Base-by-base conservation (phyloP, 78 protist genomes). In the Goniomonas avonlea region DNA sequence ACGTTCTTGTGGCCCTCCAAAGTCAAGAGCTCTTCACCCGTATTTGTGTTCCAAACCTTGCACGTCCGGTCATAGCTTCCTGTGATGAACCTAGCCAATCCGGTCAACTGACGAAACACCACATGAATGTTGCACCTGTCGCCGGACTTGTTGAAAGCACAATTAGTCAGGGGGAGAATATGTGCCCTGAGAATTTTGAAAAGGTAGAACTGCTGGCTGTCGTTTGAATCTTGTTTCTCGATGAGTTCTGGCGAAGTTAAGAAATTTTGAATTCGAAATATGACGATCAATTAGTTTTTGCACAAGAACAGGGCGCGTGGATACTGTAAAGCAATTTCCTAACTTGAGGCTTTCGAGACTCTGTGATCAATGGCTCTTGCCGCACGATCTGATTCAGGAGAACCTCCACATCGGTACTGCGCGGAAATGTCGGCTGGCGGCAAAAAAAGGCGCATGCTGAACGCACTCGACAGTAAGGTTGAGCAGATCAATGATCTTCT, bases 1-100 rank as follows among this genome's bases (percentile, higher is more conserved):
- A 88, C 91, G 69, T 85, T 87, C 59, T 81, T 69, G 82, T 91
- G 94, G 11, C 91, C 91, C 7, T 82, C 89, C 37, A 91, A 77
- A 0, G 88, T 63, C 29, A 74, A 43, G 18, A 85, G 53, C 70
- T 87, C 88, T 29, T 81, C 82, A 5, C 91, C 91, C 0, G 90
- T 79, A n/a, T 27, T 0, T 1, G 90, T 88, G 66, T 88, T 85
- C 88, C 86, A 88, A 48, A 87, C 89, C 73, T 77, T 75, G 83
- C 87, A 82, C 11, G 91, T 91, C 23, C 91, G 83, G 77, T 91
- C 91, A 40, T 87, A 88, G 25, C 68, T 20, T 5, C 90, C 91
- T 0, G 91, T 85, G 58, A 88, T 80, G 55, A 91, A 87, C n/a
- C 73, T 50, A 27, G 3, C n/a, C n/a, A n/a, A 38, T 23, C 60